phyloP scores from a whole-genome alignment of 2,329 filamentous ascomycete species.

The Ceratocystis eucalypticola region DNA sequence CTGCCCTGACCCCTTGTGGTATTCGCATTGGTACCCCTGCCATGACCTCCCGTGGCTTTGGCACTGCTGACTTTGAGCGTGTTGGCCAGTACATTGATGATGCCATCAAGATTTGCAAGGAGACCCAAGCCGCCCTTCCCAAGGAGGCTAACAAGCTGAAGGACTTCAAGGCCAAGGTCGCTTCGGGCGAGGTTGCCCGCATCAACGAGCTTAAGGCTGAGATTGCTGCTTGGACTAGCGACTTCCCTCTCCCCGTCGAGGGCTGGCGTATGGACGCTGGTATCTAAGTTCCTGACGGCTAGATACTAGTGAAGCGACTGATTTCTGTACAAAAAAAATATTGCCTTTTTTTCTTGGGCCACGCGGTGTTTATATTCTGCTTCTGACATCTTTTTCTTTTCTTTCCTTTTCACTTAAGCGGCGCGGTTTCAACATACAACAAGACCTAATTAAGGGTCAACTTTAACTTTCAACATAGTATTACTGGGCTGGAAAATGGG shows the following conservation, averaged over 20 bases:
- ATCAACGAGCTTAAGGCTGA: conserved; percentile 80
- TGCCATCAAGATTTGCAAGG: conserved; percentile 78
- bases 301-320: not conserved
- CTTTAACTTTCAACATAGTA: conserved; percentile 7
- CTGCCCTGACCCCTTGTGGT: conserved; percentile 83
- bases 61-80: conserved; percentile 78
- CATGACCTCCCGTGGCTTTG: conserved; percentile 94
- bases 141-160: conserved; percentile 99
- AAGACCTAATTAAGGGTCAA: conserved; percentile 11
- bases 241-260: conserved; percentile 85
- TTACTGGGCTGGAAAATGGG: conserved; percentile 8
- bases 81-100: conserved; percentile 83
- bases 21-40: conserved; percentile 93
- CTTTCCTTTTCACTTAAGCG: conserved; percentile 1
- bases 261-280: conserved; percentile 51
- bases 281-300: conserved; percentile 31
- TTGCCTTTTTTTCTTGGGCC: not conserved
- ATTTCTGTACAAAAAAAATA: not conserved
- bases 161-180: conserved; percentile 94
- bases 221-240: conserved; percentile 72
- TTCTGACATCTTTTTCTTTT: not conserved
- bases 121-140: conserved; percentile 69
- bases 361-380: not conserved
- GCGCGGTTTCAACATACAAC: conserved; percentile 18
- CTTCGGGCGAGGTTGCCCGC: conserved; percentile 61